Evolutionary conservation across 257 asterid genomes (phyloP).

Genomic region (Knoxia roxburghii): DNA sequence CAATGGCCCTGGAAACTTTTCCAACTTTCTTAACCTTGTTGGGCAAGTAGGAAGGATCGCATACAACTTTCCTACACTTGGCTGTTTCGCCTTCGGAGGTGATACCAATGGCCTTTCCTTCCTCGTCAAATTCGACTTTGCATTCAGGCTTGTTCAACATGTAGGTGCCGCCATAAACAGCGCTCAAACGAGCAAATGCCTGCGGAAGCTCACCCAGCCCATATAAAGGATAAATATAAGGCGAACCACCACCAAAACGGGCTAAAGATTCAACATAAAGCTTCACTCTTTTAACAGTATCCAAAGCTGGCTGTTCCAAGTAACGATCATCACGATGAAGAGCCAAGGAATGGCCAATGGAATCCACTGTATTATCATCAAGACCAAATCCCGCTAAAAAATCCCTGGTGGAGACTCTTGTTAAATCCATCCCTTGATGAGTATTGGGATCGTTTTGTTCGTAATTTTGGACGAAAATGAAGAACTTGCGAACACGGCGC

Average conservation of each 20-base stretch:
- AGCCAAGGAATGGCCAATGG: conserved; percentile 85
- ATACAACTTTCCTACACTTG: conserved; percentile 85
- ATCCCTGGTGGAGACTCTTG: conserved; percentile 72
- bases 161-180: conserved; percentile 98
- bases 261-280: conserved; percentile 85
- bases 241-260: conserved; percentile 98
- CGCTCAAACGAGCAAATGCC: conserved; percentile 99
- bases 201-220: conserved; percentile 99
- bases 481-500: conserved; percentile 93
- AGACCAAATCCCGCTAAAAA: conserved; percentile 93
- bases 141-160: conserved; percentile 95
- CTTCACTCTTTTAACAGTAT: conserved; percentile 90
- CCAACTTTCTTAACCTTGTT: conserved; percentile 83
- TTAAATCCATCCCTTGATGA: conserved; percentile 90
- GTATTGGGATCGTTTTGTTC: conserved; percentile 74
- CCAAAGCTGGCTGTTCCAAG: conserved; percentile 81
- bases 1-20: conserved; percentile 87
- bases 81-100: conserved; percentile 98
- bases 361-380: conserved; percentile 89
- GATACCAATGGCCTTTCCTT: conserved; percentile 86
- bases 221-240: conserved; percentile 89
- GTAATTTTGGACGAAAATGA: conserved; percentile 87
- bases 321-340: conserved; percentile 87
- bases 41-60: conserved; percentile 90
- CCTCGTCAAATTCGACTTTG: conserved; percentile 87